Evolutionary conservation across 2,329 filamentous ascomycete species (phyloP).

Genomic region (Botrytis pseudocinerea): DNA sequence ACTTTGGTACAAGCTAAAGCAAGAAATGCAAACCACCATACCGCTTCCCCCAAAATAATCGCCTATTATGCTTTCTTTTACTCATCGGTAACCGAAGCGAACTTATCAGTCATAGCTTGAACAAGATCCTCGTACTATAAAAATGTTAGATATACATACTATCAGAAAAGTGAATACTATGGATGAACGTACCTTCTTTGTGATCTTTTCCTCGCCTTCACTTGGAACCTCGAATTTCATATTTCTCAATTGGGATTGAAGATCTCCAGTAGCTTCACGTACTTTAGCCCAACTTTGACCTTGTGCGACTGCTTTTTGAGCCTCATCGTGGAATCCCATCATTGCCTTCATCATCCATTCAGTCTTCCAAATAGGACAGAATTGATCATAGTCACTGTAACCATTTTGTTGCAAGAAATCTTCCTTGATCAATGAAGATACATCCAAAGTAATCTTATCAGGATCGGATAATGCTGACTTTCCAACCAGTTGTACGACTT

Average conservation of each 20-base stretch:
- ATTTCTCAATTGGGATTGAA: slow-evolving; percentile 80
- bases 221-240: slow-evolving; percentile 97
- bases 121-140: slow-evolving; percentile 84
- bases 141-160: slow-evolving; percentile 25
- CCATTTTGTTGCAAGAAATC: slow-evolving; percentile 99
- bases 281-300: slow-evolving; percentile 93
- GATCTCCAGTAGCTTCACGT: slow-evolving; percentile 82
- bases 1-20: slow-evolving; percentile 28
- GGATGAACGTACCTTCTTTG: slow-evolving; percentile 69
- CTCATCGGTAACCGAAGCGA: slow-evolving; percentile 93
- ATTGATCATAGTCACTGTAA: slow-evolving; percentile 98
- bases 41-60: slow-evolving; percentile 20
- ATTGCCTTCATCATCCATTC: slow-evolving; percentile 99
- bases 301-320: slow-evolving; percentile 90
- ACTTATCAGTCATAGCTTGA: slow-evolving; percentile 94
- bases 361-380: slow-evolving; percentile 99
- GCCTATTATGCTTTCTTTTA: slow-evolving; percentile 48
- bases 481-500: slow-evolving; percentile 97
- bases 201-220: slow-evolving; percentile 77
- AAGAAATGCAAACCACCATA: slow-evolving; percentile 30
- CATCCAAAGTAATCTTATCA: slow-evolving; percentile 97
- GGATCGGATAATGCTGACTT: slow-evolving; percentile 94
- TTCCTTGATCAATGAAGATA: slow-evolving; percentile 90
- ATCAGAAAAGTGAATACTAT: slow-evolving; percentile 5
- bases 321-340: slow-evolving; percentile 96